Conservation (phyloP, 169 alveolate species). For the Babesia sp. region DNA sequence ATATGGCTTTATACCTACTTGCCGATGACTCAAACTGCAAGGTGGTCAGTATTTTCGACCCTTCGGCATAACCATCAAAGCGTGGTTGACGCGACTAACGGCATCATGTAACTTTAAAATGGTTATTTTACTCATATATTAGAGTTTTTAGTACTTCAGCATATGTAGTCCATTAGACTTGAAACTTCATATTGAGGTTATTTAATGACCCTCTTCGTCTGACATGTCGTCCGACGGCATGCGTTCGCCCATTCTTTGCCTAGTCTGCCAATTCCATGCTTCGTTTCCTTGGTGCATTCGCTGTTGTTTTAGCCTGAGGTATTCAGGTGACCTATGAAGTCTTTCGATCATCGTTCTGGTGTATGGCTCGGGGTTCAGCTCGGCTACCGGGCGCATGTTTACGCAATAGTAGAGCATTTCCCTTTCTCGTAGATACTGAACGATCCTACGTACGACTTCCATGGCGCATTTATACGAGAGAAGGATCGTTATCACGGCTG, state of each 20-base stretch:
- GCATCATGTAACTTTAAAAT: too few species aligned
- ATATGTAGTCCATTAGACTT: too few species aligned
- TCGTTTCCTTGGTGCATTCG: slow-evolving; percentile 75
- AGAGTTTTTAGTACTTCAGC: too few species aligned
- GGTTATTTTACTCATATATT: too few species aligned
- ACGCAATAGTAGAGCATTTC: slow-evolving; percentile 34
- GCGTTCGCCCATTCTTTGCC: slow-evolving; percentile 51
- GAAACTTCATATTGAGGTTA: too few species aligned
- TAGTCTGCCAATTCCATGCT: slow-evolving; percentile 80
- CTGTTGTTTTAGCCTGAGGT: slow-evolving; percentile 67
- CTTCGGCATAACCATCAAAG: neutral
- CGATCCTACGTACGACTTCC: neutral
- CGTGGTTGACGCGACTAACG: too few species aligned
- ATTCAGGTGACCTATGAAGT: slow-evolving; percentile 68
- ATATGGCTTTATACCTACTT: slow-evolving; percentile 28
- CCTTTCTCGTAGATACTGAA: neutral
- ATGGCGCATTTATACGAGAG: neutral
- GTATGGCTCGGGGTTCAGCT: slow-evolving; percentile 49
- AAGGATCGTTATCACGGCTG: slow-evolving; percentile 4
- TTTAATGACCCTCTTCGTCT: too few species aligned
- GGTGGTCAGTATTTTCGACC: slow-evolving; percentile 31
- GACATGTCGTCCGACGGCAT: slow-evolving; percentile 42
- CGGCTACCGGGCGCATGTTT: slow-evolving; percentile 67
- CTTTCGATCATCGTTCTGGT: slow-evolving; percentile 64
- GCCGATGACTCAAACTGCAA: slow-evolving; percentile 14